Evolutionary conservation across 768 basidiomycete genomes (phyloP), one percentile per base, ranked within the genome.

Genomic region (Lactifluus rugatus): DNA sequence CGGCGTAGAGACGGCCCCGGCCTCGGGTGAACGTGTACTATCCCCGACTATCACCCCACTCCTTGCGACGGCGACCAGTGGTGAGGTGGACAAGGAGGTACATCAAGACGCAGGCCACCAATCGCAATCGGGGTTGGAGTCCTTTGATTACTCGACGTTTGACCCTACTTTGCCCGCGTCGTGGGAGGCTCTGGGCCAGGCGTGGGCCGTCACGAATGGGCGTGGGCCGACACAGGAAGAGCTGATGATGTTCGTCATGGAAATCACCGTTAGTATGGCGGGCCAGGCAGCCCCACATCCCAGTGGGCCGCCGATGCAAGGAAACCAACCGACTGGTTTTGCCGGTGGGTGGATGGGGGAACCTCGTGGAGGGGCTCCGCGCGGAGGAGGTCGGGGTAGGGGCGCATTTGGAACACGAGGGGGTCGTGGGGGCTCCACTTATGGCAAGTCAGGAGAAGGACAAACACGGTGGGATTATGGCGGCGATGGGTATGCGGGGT

Each of bases 131-230:
- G 54, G 84, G 66, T 72, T 90, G 70, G 82, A 87, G 60, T 74
- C 72, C 57, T 88, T 91, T 78, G 79, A 89, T 73, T 73, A 81
- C 65, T 67, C 78, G 62, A 76, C 78, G 48, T 93, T 93, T 78
- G 80, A 91, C 75, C 82, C 81, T 54, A 83, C 84, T 28, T 76
- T 79, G 45, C 79, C 90, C 54, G 70, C 79, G 52, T 84, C 87
- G 69, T 93, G 91, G 91, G 82, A 85, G 74, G 78, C 80, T 56
- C 79, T 93, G 58, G 86, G 85, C 69, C 81, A 81, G 68, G 82
- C 88, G 76, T 92, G 87, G 87, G 72, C 77, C 67, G 75, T 76
- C 56, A 84, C 86, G 52, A 72, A 86, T 70, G 85, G 87, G 42
- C 77, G 79, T 65, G 49, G 74, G 63, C 89, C 89, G 28, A 78